Evolutionary conservation across 1,284 basidiomycete species (phyloP).

Genomic region (Leccinum huronense): DNA sequence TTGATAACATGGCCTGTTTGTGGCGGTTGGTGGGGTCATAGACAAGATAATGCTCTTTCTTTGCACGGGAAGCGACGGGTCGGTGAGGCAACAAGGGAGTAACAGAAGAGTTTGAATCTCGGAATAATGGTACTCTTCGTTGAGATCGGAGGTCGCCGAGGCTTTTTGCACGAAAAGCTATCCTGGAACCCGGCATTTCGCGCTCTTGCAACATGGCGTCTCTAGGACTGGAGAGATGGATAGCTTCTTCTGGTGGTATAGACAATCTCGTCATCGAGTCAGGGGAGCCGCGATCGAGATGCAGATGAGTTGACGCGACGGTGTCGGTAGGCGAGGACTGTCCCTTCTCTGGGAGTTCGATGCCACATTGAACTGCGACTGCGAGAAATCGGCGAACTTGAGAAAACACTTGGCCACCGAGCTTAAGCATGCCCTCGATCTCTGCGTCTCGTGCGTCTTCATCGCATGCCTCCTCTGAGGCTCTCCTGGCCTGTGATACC

Average conservation of each 20-base stretch:
- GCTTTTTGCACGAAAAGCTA: constrained; percentile 49
- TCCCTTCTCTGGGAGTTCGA: constrained; percentile 64
- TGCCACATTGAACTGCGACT: constrained; percentile 76
- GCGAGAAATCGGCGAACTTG: constrained; percentile 69
- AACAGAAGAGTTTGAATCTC: constrained; percentile 34
- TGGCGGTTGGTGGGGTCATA: constrained; percentile 39
- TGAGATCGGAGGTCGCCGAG: constrained; percentile 51
- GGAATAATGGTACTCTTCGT: constrained; percentile 28
- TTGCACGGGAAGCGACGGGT: constrained; percentile 27
- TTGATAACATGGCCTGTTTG: constrained; percentile 47
- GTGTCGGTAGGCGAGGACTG: constrained; percentile 40
- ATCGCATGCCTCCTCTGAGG: not conserved
- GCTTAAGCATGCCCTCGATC: constrained; percentile 57
- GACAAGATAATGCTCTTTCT: constrained; percentile 35
- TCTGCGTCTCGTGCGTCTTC: not conserved
- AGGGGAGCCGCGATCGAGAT: constrained; percentile 17
- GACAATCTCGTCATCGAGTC: constrained; percentile 17
- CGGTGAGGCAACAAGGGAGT: constrained; percentile 38
- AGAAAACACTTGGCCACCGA: constrained; percentile 72
- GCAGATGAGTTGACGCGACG: constrained; percentile 35
- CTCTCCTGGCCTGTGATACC: not conserved
- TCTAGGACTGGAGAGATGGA: constrained; percentile 15
- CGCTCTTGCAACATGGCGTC: constrained; percentile 19
- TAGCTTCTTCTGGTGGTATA: constrained; percentile 16
- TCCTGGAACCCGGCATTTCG: constrained; percentile 31